phyloP scores from a whole-genome alignment of 352 stramenopile species.

The Halophytophthora batemanensis region DNA sequence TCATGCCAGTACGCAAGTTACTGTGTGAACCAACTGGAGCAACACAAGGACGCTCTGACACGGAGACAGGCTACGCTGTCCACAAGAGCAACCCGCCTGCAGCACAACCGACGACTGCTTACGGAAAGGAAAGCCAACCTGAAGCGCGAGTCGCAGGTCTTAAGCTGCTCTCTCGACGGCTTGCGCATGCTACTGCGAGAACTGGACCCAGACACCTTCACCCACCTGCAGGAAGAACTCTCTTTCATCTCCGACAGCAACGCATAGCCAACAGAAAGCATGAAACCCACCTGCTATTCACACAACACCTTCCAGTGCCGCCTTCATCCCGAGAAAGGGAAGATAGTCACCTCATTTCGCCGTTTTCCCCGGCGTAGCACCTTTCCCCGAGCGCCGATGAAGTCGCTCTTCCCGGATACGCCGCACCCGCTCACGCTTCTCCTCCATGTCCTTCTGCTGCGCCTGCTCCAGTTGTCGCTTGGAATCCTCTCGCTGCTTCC shows the following conservation, averaged over 20 bases:
- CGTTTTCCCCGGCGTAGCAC: not conserved
- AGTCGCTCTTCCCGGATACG: conserved; percentile 56
- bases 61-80: conserved; percentile 4
- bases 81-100: conserved; percentile 9
- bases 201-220: conserved; percentile 27
- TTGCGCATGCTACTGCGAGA: conserved; percentile 43
- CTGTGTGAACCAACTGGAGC: conserved; percentile 33
- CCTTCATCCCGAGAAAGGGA: too few relatives aligned
- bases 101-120: conserved; percentile 10
- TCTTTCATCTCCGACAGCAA: not conserved
- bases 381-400: conserved; percentile 23
- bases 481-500: conserved; percentile 64
- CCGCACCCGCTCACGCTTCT: conserved; percentile 61
- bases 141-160: conserved; percentile 27
- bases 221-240: conserved; percentile 9
- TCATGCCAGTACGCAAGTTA: conserved; percentile 63
- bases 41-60: conserved; percentile 20
- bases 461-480: conserved; percentile 59
- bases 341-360: too few relatives aligned
- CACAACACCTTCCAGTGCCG: too few relatives aligned
- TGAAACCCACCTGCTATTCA: too few relatives aligned
- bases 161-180: conserved; percentile 32
- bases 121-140: conserved; percentile 26
- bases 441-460: conserved; percentile 65
- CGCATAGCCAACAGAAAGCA: not conserved